Evolutionary conservation across 2,329 filamentous ascomycete species (phyloP).

Genomic region (Talaromyces sp.): DNA sequence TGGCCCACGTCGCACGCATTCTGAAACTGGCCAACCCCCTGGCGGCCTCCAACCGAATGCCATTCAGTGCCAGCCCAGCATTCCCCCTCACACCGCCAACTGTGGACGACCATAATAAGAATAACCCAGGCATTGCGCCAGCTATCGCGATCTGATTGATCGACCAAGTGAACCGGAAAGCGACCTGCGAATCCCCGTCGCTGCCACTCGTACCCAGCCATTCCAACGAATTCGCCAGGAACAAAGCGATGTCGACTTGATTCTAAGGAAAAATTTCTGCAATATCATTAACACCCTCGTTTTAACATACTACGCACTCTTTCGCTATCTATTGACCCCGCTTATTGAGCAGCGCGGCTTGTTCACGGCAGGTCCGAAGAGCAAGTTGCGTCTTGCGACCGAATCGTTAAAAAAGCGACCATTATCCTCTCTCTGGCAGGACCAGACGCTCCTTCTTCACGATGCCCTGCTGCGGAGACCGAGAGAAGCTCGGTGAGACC

Average conservation of each 20-base stretch:
- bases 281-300: not conserved
- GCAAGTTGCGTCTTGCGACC: constrained; percentile 7
- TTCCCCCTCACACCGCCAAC: not conserved
- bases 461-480: constrained; percentile 63
- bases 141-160: not conserved
- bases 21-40: constrained; percentile 10
- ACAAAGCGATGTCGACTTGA: constrained; percentile 2
- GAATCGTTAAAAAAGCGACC: not conserved
- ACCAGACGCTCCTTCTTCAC: constrained; percentile 15
- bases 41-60: not conserved
- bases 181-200: not conserved
- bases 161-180: not conserved
- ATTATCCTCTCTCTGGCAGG: constrained; percentile 20
- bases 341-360: constrained; percentile 8
- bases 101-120: not conserved
- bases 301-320: not conserved
- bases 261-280: not conserved
- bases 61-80: not conserved
- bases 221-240: not conserved
- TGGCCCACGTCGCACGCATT: constrained; percentile 6
- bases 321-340: not conserved
- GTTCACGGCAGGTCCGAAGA: constrained; percentile 13
- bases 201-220: not conserved
- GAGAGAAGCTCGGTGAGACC: constrained; percentile 58
- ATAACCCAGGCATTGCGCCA: not conserved